Base-by-base conservation (phyloP, 192 early-diverging fungal genomes). In the Coemansia sp. region DNA sequence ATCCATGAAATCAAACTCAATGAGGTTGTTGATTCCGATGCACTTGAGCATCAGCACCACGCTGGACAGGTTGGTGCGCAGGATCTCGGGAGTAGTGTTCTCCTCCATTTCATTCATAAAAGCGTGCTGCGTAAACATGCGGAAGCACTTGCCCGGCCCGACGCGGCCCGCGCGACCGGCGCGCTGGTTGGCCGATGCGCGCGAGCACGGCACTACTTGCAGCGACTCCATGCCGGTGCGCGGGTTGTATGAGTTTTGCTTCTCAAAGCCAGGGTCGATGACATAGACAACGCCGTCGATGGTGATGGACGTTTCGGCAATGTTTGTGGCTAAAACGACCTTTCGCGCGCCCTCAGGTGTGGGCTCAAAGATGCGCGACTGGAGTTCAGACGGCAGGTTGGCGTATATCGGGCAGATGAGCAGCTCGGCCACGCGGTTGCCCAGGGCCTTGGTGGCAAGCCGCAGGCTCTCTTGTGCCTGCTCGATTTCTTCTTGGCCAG, bases 1-100 rank as follows among this genome's bases (percentile, higher is more conserved):
- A 68, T 99, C 97, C 88, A 99, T 89, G 68, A 97, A 99, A 45
- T 93, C 95, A 81, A 99, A 99, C 44, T 92, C 88, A 19, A 99
- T 70, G 34, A 99, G 77, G 50, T 99, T 92, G 57, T 97, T 92
- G 69, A 99, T 95, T 17, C 94, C 95, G 59, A 99, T 85, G 47
- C 89, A 90, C 75, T 97, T 98, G 49, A 99, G 82, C 46, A 82
- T 81, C 40, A 99, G 67, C 17, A 98, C 94, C 2, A 90, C 90
- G 51, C 87, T 90, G 7, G 84, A 85, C 25, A 99, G 67, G 54
- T 99, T 99, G 57, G 88, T 94, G 22, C 97, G 81, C 76, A 97
- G 87, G 53, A 99, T 99, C 72, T 98, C 97, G 1, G 97, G 97
- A 29, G 92, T 80, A 11, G 94, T 87, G 63, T 92, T 91, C n/a